Evolutionary conservation across 768 basidiomycete genomes (phyloP).

Genomic region (Tubosaeta brunneosetosa): DNA sequence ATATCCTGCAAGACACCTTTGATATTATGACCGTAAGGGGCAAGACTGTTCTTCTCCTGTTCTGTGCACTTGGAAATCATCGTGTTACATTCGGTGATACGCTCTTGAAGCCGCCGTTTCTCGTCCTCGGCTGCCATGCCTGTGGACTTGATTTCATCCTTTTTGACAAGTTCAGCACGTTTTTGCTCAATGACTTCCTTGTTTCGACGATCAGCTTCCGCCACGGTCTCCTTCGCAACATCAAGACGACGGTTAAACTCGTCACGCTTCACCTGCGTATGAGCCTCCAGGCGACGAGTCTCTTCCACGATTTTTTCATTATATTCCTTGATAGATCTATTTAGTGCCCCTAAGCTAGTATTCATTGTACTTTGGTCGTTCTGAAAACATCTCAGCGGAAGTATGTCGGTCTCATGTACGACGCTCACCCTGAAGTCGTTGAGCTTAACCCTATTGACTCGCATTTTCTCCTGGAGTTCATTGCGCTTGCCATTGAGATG

Average conservation of each 20-base stretch:
- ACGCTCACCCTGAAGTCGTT: slow-evolving; percentile 40
- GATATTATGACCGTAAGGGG: slow-evolving; percentile 61
- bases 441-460: slow-evolving; percentile 42
- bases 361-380: slow-evolving; percentile 50
- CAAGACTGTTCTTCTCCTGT: slow-evolving; percentile 52
- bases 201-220: slow-evolving; percentile 34
- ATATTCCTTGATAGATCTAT: slow-evolving; percentile 32
- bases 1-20: slow-evolving; percentile 54
- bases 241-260: slow-evolving; percentile 50
- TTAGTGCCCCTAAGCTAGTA: slow-evolving; percentile 32
- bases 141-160: slow-evolving; percentile 29
- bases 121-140: slow-evolving; percentile 37
- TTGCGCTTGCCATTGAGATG: slow-evolving; percentile 39
- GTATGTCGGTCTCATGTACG: background rate
- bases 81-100: slow-evolving; percentile 43
- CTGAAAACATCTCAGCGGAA: slow-evolving; percentile 30
- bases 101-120: slow-evolving; percentile 30
- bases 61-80: slow-evolving; percentile 48
- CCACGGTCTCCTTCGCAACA: slow-evolving; percentile 38
- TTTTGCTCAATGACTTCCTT: slow-evolving; percentile 33
- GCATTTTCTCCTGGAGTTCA: slow-evolving; percentile 38
- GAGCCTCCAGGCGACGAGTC: slow-evolving; percentile 46
- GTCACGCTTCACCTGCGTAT: slow-evolving; percentile 61
- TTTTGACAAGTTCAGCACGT: slow-evolving; percentile 26
- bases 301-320: slow-evolving; percentile 51